Percentiles rank a stretch among this genome's conserved stretches.
Evolutionary conservation across 2,329 filamentous ascomycete species (phyloP).

Genomic region (Verticillium alfalfae): DNA sequence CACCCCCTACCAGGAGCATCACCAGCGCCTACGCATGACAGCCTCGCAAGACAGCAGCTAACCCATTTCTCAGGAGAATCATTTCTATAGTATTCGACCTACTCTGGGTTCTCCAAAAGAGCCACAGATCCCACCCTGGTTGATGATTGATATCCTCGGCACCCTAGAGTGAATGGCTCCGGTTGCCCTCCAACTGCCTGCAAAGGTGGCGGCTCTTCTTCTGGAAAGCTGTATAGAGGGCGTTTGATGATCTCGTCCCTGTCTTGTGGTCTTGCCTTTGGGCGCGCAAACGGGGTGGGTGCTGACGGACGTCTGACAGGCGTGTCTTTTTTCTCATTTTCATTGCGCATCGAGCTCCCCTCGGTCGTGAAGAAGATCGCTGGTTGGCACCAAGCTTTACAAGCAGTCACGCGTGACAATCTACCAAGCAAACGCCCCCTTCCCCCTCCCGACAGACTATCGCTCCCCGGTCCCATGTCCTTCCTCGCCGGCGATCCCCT

Average conservation of each 20-base stretch:
- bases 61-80: conserved; percentile 59
- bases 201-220: conserved; percentile 49
- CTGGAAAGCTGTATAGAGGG: conserved; percentile 65
- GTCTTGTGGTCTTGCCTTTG: conserved; percentile 65
- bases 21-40: background rate
- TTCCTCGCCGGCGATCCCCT: too few species aligned
- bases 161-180: conserved; percentile 78
- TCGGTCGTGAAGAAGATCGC: conserved; percentile 43
- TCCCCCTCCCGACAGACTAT: too few species aligned
- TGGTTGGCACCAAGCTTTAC: too few species aligned
- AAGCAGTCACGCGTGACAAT: too few species aligned
- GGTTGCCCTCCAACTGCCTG: conserved; percentile 54
- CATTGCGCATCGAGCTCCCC: conserved; percentile 43
- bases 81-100: conserved; percentile 97
- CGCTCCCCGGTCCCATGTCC: too few species aligned
- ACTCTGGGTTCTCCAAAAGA: conserved; percentile 88
- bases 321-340: conserved; percentile 47
- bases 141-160: conserved; percentile 88
- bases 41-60: background rate
- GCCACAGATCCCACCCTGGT: conserved; percentile 93
- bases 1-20: conserved; percentile 23
- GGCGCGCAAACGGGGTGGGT: conserved; percentile 74
- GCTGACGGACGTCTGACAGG: conserved; percentile 88
- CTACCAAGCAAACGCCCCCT: too few species aligned
- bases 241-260: conserved; percentile 92